phyloP scores from a whole-genome alignment of 2,329 filamentous ascomycete genomes.

The Cladosporium sphaerospermum region DNA sequence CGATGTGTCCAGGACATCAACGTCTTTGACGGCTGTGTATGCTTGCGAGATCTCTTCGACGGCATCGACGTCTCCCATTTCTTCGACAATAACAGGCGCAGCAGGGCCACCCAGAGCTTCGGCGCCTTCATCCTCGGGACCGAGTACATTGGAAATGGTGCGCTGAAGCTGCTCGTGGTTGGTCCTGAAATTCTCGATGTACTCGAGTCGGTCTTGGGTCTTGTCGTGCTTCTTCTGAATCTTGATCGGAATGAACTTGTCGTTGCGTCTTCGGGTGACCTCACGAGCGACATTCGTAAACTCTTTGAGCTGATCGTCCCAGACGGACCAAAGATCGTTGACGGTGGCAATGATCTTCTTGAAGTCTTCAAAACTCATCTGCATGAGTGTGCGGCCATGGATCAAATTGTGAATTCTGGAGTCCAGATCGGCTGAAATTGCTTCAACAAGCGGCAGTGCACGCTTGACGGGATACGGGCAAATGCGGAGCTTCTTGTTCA shows the following conservation, averaged over 20 bases:
- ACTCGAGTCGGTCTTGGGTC: slow-evolving; percentile 84
- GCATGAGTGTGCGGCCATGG: slow-evolving; percentile 79
- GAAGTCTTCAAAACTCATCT: slow-evolving; percentile 89
- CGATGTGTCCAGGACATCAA: slow-evolving; percentile 89
- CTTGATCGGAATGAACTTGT: slow-evolving; percentile 98
- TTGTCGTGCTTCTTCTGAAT: slow-evolving; percentile 81
- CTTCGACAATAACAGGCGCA: slow-evolving; percentile 71
- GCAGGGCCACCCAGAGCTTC: slow-evolving; percentile 51
- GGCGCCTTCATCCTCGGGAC: slow-evolving; percentile 52
- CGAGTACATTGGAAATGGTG: slow-evolving; percentile 95
- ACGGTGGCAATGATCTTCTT: slow-evolving; percentile 75
- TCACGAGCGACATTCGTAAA: slow-evolving; percentile 97
- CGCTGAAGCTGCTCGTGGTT: slow-evolving; percentile 96
- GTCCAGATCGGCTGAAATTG: slow-evolving; percentile 90
- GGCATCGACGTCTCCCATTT: slow-evolving; percentile 94
- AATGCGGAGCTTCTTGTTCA: slow-evolving; percentile 97
- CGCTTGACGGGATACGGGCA: slow-evolving; percentile 91
- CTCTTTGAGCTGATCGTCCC: slow-evolving; percentile 95
- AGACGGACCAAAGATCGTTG: slow-evolving; percentile 79
- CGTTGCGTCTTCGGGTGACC: slow-evolving; percentile 84
- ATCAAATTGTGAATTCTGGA: slow-evolving; percentile 78
- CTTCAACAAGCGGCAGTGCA: slow-evolving; percentile 89
- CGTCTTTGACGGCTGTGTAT: slow-evolving; percentile 88
- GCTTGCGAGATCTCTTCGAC: slow-evolving; percentile 94
- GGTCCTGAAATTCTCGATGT: slow-evolving; percentile 88